phyloP scores from a whole-genome alignment of 2,329 filamentous ascomycete genomes.

The Drechslerella dactyloides region DNA sequence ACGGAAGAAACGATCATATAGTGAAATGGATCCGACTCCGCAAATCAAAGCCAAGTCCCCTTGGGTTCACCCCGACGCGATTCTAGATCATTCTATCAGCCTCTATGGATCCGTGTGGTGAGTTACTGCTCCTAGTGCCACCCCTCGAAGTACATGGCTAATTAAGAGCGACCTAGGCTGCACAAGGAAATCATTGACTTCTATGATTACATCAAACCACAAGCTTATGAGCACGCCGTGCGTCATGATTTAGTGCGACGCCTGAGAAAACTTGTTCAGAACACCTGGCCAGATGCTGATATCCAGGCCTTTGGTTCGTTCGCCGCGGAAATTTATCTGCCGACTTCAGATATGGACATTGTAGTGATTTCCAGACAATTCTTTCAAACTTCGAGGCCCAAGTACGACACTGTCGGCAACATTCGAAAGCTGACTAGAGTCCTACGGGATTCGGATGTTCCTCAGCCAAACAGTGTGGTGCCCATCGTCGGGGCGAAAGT shows the following conservation, averaged over 20 bases:
- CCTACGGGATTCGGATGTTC: conserved; percentile 16
- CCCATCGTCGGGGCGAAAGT: conserved; percentile 66
- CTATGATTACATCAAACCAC: conserved; percentile 80
- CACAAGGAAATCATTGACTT: conserved; percentile 92
- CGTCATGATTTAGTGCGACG: conserved; percentile 75
- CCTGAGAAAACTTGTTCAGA: conserved; percentile 67
- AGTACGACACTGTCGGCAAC: conserved; percentile 58
- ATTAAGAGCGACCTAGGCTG: conserved; percentile 64
- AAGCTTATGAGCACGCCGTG: conserved; percentile 75
- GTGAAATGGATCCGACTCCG: conserved; percentile 30
- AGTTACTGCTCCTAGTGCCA: conserved; percentile 53
- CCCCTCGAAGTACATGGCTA: not conserved
- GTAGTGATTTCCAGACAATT: conserved; percentile 74
- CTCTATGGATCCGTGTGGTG: conserved; percentile 66
- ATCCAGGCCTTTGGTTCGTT: conserved; percentile 89
- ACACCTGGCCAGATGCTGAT: conserved; percentile 67
- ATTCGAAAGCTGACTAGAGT: conserved; percentile 26
- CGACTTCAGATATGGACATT: conserved; percentile 90
- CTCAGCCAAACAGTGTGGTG: conserved; percentile 10
- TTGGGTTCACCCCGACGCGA: conserved; percentile 64
- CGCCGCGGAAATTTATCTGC: conserved; percentile 78
- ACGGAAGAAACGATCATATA: conserved; percentile 51
- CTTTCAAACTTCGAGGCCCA: conserved; percentile 63
- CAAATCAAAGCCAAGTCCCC: conserved; percentile 63
- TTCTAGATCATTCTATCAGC: conserved; percentile 64